Base-by-base conservation (phyloP, 176 grass and related monocot genomes). In the Calamus simplicifolius region DNA sequence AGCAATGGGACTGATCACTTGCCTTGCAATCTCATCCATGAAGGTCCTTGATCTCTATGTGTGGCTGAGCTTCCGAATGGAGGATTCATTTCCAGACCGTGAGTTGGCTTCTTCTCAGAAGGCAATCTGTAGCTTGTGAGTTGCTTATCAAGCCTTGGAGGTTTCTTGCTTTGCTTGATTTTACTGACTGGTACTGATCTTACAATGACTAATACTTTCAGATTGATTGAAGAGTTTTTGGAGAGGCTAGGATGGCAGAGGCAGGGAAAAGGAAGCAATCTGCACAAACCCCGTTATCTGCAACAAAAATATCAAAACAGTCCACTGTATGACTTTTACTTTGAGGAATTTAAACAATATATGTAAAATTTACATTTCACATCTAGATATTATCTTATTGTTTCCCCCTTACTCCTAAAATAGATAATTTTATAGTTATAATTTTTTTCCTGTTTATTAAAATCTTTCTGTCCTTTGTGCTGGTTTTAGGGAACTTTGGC, bases 31-130 rank as follows among this genome's bases (percentile, higher is more conserved):
- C 10, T 69, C 35, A 18, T 56, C 5, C 50, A 18, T 58, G 56
- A 79, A 97, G 92, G 92, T 97, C 29, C 77, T 97, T 50, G 92
- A 97, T 80, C 73, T 97, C 26, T 97, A 97, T 88, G 92, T 91
- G 62, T 97, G 92, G 84, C 88, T 97, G 60, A 91, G 92, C 69
- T 97, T 75, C 77, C 85, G 78, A 68, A 55, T 88, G 66, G 92
- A 97, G 8, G 83, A 97, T 60, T 97, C 87, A 56, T 97, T 87
- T 77, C 92, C 92, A 77, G 92, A 97, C 51, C 78, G 62, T 71
- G 86, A 85, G 62, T 50, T 91, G 65, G 87, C 92, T n/a, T 75
- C 78, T 64, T 90, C 83, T 21, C 92, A 91, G 59, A 97, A 91
- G 74, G 81, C 87, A 43, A 82, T 91, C 48, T 97, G 92, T 69